Percentiles rank a stretch among this genome's conserved stretches.
Evolutionary conservation across 345 rosid genomes (phyloP).

Genomic region (Heritiera littoralis): DNA sequence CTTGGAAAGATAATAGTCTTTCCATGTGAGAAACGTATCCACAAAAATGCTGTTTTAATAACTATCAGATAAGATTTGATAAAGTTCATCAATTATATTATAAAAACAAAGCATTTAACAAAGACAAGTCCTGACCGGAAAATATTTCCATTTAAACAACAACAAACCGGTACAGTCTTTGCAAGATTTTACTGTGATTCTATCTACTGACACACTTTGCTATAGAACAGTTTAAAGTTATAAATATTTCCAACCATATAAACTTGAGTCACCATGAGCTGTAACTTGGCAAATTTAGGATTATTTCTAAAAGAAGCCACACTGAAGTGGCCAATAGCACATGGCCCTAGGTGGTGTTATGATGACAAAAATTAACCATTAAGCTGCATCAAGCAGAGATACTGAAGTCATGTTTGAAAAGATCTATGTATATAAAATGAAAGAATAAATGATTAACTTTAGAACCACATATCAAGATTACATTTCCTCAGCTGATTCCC

Average conservation of each 20-base stretch:
- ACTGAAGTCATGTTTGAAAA: neutral
- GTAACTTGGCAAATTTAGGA: neutral
- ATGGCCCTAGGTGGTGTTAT: neutral
- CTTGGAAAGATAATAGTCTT: neutral
- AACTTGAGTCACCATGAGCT: neutral
- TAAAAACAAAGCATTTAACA: neutral
- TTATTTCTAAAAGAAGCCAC: neutral
- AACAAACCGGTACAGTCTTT: neutral
- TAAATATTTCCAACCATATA: neutral
- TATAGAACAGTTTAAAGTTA: neutral
- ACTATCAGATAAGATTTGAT: neutral
- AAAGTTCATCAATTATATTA: neutral
- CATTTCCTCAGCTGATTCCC: neutral
- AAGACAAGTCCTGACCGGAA: neutral
- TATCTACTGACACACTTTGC: neutral
- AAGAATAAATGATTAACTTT: neutral
- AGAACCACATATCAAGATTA: neutral
- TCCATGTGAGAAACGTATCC: neutral
- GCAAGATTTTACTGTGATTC: neutral
- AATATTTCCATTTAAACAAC: conserved; percentile 2
- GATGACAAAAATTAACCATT: neutral
- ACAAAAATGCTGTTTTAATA: neutral
- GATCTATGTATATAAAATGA: neutral
- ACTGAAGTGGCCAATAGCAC: neutral
- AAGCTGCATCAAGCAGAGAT: neutral